Conservation (phyloP, 371 early-diverging fungal species). For the Mortierella sp. region DNA sequence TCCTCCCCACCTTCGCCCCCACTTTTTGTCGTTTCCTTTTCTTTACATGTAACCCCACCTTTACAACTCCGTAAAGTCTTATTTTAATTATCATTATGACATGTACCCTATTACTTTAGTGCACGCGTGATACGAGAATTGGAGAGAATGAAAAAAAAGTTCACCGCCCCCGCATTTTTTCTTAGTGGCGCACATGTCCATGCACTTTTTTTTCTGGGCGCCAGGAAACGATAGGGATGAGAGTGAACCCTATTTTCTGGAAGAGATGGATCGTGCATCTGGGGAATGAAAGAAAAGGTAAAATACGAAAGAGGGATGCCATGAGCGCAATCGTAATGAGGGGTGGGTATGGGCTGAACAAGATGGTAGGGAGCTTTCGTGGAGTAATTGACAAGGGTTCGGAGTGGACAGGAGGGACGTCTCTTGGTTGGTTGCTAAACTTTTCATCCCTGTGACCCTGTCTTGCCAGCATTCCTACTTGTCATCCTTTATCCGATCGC, state of each 20-base stretch:
- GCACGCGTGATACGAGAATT: background rate
- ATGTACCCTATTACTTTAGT: background rate
- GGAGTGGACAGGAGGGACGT: background rate
- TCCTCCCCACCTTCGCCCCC: background rate
- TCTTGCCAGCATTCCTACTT: background rate
- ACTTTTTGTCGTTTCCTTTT: constrained; percentile 3
- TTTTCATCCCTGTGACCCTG: background rate
- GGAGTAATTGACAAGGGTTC: background rate
- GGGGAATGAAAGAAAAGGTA: background rate
- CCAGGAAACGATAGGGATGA: background rate
- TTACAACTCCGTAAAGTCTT: background rate
- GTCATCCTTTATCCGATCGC: background rate
- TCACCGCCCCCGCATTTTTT: constrained; percentile 46
- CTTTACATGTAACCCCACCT: constrained; percentile 3
- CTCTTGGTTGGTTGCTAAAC: background rate
- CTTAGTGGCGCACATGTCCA: background rate
- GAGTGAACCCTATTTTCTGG: background rate
- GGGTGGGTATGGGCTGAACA: background rate
- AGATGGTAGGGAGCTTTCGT: background rate
- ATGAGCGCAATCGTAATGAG: background rate
- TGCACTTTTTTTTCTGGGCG: background rate
- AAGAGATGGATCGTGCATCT: constrained; percentile 4
- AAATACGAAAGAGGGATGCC: background rate
- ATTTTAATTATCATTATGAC: no score
- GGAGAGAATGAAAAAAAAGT: background rate